These are phyloP conservation scores for Talaromyces sp. DNA, from an alignment of 2,329 filamentous ascomycete species.

Conservation along the genomic window DNA sequence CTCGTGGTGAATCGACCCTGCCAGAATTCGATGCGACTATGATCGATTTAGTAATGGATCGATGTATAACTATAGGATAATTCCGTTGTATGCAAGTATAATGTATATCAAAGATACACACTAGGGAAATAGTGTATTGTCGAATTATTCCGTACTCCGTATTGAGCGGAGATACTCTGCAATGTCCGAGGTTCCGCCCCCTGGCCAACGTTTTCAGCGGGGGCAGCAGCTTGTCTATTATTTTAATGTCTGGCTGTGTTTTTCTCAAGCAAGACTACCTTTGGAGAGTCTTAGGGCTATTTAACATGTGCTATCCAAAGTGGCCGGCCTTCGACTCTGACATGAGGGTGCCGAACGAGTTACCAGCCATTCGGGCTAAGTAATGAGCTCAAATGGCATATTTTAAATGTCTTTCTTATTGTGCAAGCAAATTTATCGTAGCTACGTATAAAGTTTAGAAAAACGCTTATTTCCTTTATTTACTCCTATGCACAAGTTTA, in stretches of 20 bases:
- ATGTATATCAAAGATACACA: not conserved
- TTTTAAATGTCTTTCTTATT: not conserved
- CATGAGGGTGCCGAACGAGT: not conserved
- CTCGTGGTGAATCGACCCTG: not conserved
- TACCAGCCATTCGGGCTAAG: not conserved
- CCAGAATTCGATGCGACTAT: not conserved
- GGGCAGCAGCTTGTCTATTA: not conserved
- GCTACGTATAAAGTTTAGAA: not conserved
- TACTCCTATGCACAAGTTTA: not conserved
- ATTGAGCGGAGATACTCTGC: not conserved
- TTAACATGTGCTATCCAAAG: not conserved
- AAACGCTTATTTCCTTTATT: not conserved
- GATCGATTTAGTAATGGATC: not conserved
- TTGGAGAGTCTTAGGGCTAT: not conserved
- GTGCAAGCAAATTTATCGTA: not conserved
- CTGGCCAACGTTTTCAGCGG: not conserved
- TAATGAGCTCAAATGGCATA: not conserved
- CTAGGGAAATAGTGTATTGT: not conserved
- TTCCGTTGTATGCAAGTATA: not conserved
- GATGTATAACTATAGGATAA: not conserved
- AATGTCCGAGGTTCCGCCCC: not conserved
- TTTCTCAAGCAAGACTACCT: not conserved
- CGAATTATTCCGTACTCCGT: conserved; percentile 4
- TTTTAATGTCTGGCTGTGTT: not conserved
- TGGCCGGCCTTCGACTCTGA: not conserved